Base-by-base conservation (phyloP, 225 moss, liverwort and hornwort genomes). In the Pseudisothecium myosuroides region DNA sequence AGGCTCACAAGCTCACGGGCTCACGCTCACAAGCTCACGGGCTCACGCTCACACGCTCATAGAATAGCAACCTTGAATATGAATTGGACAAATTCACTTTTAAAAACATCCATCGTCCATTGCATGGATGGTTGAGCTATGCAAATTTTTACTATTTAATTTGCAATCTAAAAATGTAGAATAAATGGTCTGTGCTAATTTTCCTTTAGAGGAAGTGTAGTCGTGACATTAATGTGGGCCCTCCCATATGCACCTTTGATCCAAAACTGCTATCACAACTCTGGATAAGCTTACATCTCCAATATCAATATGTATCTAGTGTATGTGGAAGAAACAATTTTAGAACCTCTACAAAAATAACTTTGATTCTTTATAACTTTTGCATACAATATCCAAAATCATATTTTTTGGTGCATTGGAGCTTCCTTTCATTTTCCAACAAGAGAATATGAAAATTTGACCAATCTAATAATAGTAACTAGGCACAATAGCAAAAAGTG, bases 221-320 rank as follows among this genome's bases (percentile, higher is more conserved):
- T 4, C 22, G 21, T 68, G n/a, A 43, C 5, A 73, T 14, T 69
- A 8, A 23, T 4, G 21, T 20, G 11, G 11, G 36, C 17, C 4
- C 21, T 2, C 21, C 10, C 4, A 22, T n/a, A n/a, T n/a, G 22
- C 0, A 4, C 7, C n/a, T 7, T 4, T 69, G 2, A 39, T 12
- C 7, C 13, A 12, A 23, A n/a, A n/a, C 4, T 2, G 0, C 39
- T 13, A 68, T 68, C 7, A 39, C 2, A 13, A 68, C 23, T 23
- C 0, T 23, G 0, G 4, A 4, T n/a, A n/a, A n/a, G n/a, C n/a
- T n/a, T 23, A n/a, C n/a, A 68, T 68, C 7, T n/a, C n/a, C 8
- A 68, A 68, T 22, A 68, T 68, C 23, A 68, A 22, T 68, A 6
- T 65, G 34, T 34, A 65, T 18, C 8, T 65, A n/a, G n/a, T n/a